These are phyloP conservation scores for Coprinellus micaceus DNA, from an alignment of 768 basidiomycete species.

Conservation along the genomic window DNA sequence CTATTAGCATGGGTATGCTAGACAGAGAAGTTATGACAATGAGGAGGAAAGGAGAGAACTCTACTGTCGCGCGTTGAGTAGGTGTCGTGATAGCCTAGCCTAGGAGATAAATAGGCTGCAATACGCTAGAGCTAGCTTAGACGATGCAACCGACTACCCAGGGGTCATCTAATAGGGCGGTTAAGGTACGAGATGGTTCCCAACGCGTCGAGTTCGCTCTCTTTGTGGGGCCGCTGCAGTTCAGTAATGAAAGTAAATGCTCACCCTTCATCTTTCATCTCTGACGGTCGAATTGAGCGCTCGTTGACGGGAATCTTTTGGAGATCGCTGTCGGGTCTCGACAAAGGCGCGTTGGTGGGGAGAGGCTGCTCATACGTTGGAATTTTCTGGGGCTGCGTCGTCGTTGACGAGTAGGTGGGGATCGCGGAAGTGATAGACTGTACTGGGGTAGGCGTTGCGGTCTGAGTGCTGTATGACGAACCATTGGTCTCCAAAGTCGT, in stretches of 20 bases:
- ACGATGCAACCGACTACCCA: conserved; percentile 56
- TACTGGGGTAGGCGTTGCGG: conserved; percentile 21
- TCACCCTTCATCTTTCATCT: conserved; percentile 99
- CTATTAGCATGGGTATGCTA: conserved; percentile 82
- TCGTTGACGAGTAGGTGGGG: conserved; percentile 32
- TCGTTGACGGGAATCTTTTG: conserved; percentile 47
- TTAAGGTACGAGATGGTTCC: conserved; percentile 31
- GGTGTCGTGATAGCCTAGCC: conserved; percentile 62
- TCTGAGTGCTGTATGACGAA: conserved; percentile 6
- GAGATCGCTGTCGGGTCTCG: conserved; percentile 31
- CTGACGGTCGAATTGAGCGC: conserved; percentile 73
- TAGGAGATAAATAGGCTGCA: conserved; percentile 63
- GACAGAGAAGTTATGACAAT: conserved; percentile 60
- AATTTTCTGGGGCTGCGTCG: conserved; percentile 60
- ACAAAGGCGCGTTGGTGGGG: conserved; percentile 43
- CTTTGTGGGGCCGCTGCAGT: conserved; percentile 24
- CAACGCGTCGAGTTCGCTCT: conserved; percentile 18
- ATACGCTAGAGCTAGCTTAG: conserved; percentile 76
- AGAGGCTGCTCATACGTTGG: conserved; percentile 74
- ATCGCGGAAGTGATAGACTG: conserved; percentile 20
- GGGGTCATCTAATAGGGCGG: conserved; percentile 47
- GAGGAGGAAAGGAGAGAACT: conserved; percentile 57
- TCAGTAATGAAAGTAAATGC: conserved; percentile 35
- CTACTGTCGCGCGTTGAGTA: conserved; percentile 62
- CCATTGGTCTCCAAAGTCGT: conserved; percentile 3